Evolutionary conservation across 2,329 filamentous ascomycete species (phyloP).

Genomic region (Sporothrix schenckii): DNA sequence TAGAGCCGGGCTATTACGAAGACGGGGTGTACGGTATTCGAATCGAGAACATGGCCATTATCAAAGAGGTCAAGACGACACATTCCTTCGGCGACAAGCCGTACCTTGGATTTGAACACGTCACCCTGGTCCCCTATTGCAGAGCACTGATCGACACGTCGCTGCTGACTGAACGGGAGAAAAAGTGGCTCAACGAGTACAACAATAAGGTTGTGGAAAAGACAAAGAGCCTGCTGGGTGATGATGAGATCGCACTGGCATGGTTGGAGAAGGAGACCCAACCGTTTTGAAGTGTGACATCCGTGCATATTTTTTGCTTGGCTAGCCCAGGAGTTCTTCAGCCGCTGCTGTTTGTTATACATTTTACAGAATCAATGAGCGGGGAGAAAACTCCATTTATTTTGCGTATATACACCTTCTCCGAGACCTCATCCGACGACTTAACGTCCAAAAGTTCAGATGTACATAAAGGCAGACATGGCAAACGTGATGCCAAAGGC

Average conservation of each 20-base stretch:
- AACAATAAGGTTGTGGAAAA: conserved; percentile 80
- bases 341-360: background rate
- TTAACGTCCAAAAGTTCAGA: conserved; percentile 38
- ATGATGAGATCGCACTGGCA: conserved; percentile 68
- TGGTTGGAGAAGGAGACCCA: conserved; percentile 91
- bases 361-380: background rate
- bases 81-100: conserved; percentile 91
- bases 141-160: conserved; percentile 78
- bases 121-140: conserved; percentile 96
- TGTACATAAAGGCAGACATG: conserved; percentile 65
- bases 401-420: background rate
- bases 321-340: background rate
- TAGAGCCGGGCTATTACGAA: conserved; percentile 96
- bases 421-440: too few species aligned
- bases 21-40: conserved; percentile 93
- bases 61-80: conserved; percentile 82
- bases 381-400: too few species aligned
- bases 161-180: conserved; percentile 73
- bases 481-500: conserved; percentile 75
- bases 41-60: conserved; percentile 94
- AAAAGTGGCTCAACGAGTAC: conserved; percentile 84
- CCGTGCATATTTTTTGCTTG: background rate
- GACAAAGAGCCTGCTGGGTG: conserved; percentile 74
- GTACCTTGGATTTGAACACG: conserved; percentile 92
- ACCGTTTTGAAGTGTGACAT: conserved; percentile 50